These are phyloP conservation scores for Bryoerythrophyllum caledonicum DNA, from an alignment of 225 moss, liverwort and hornwort species.

Conservation along the genomic window DNA sequence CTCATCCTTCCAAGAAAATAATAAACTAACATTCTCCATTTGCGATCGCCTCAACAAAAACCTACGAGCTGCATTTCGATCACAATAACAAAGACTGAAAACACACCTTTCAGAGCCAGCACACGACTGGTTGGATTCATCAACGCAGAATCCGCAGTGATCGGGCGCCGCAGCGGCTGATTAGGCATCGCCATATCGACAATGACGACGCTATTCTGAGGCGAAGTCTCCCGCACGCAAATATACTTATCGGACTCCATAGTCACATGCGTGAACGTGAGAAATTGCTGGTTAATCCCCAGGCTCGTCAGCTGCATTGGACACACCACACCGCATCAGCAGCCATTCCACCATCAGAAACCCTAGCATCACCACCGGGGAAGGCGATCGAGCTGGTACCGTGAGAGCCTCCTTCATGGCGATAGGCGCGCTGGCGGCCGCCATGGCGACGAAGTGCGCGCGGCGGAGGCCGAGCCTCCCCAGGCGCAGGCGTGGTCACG, in stretches of 20 bases:
- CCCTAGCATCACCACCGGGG: no score
- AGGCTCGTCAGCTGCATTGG: not conserved
- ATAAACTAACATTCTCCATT: not conserved
- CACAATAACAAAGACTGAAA: not conserved
- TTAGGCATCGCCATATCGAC: not conserved
- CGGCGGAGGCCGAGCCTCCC: slow-evolving; percentile 33
- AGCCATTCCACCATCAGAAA: not conserved
- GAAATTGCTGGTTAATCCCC: not conserved
- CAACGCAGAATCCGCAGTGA: not conserved
- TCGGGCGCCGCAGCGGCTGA: not conserved
- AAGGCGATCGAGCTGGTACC: slow-evolving; percentile 29
- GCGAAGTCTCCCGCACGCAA: not conserved
- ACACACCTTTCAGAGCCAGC: slow-evolving; percentile 90
- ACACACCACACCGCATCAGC: not conserved
- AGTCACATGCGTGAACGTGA: not conserved
- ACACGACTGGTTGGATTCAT: slow-evolving; percentile 74
- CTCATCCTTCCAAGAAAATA: not conserved
- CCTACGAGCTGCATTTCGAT: slow-evolving; percentile 14
- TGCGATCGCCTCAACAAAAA: not conserved
- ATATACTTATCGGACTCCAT: not conserved
- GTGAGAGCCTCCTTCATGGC: slow-evolving; percentile 98
- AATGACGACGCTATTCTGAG: not conserved
- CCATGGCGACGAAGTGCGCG: slow-evolving; percentile 64
- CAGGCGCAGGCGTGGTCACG: slow-evolving; percentile 18
- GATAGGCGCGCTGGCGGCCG: slow-evolving; percentile 98